Evolutionary conservation across 108 stramenopile species (phyloP), one percentile per base, ranked within the genome.

Genomic region (Fistulifera solaris): DNA sequence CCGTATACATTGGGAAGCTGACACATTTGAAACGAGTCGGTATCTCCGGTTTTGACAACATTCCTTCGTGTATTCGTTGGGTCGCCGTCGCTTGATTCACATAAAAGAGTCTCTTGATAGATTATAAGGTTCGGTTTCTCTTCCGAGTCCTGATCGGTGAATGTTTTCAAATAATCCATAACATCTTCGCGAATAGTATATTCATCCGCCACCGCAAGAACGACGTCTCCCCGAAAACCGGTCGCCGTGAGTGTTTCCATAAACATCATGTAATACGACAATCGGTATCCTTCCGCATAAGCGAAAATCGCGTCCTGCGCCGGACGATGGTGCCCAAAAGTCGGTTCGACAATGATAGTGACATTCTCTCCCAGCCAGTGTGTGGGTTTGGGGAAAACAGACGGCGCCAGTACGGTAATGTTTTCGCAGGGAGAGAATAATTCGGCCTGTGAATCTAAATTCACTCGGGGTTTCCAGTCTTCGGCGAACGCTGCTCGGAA

Each of bases 201-300:
- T 38, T 67, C 58, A 6, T 57, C 63, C 7, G 80, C 69, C 50
- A 87, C 68, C 27, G 79, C 78, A 41, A 89, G 51, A 15, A 91
- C 89, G 13, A 87, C 66, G 51, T 91, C 89, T 8, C 89, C 89
- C 2, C 40, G 46, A 58, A 67, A 91, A 19, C 80, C 80, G 12
- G 85, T 79, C 0, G 41, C 44, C 16, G 53, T 48, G 10, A 91
- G 55, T 10, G 80, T 83, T 64, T 85, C 81, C 0, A 91, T 63
- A 58, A 91, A 87, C 43, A 65, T 48, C 42, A 87, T 56, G 57
- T 87, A 91, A 47, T 80, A 74, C 1, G 52, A 40, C 16, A 87
- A 38, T 22, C 68, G 67, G 38, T 91, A 91, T 38, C 85, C 89
- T 66, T 86, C 76, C 0, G 81, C 81, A 52, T 74, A 78, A 0